Percentiles rank a stretch among this genome's conserved stretches.
Evolutionary conservation across 306 rosid species (phyloP).

Genomic region (Sindora glabra): DNA sequence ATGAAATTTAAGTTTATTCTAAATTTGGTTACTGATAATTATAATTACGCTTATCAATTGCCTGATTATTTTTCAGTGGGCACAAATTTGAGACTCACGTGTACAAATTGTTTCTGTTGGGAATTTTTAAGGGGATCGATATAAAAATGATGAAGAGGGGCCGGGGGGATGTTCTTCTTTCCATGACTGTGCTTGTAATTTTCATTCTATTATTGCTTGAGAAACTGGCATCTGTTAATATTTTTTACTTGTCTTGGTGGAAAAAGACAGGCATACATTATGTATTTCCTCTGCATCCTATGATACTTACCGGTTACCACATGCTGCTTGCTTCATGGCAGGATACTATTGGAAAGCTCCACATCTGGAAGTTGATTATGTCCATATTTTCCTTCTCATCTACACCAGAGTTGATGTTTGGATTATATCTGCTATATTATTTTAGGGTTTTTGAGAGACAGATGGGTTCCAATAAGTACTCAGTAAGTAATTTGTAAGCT

Average conservation of each 20-base stretch:
- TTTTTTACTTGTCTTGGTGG: neutral
- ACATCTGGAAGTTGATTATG: slow-evolving; percentile 69
- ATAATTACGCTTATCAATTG: neutral
- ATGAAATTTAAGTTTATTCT: no score
- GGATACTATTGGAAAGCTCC: slow-evolving; percentile 82
- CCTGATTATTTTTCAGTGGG: neutral
- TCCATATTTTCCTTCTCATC: slow-evolving; percentile 80
- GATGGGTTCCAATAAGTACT: slow-evolving; percentile 89
- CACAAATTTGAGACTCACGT: neutral
- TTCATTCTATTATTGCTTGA: no score
- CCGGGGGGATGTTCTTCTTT: no score
- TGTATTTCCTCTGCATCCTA: neutral
- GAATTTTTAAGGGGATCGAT: slow-evolving; percentile 9
- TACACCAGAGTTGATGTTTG: slow-evolving; percentile 92
- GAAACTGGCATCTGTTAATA: neutral
- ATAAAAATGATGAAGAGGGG: neutral
- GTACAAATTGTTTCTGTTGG: neutral
- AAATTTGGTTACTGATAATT: no score
- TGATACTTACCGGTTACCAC: no score
- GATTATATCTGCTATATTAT: slow-evolving; percentile 82
- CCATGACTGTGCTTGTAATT: no score
- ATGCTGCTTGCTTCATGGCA: slow-evolving; percentile 28
- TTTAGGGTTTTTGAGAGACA: slow-evolving; percentile 99
- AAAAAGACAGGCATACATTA: neutral
- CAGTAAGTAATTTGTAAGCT: slow-evolving; percentile 38